Evolutionary conservation across 768 basidiomycete species (phyloP).

Genomic region (Infundibulicybe gibba): DNA sequence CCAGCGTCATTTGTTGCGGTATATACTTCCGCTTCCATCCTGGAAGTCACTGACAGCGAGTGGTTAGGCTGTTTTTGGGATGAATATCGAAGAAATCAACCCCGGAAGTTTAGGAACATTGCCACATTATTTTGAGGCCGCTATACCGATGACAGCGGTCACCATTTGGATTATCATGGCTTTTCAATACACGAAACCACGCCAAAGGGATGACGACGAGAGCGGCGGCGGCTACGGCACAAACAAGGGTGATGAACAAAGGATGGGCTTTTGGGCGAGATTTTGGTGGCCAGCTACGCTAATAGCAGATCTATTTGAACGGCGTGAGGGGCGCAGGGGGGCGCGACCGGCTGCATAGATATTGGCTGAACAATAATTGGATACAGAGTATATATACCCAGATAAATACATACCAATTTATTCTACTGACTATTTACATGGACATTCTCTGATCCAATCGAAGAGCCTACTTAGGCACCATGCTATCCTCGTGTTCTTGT

Average conservation of each 20-base stretch:
- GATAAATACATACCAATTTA: too few species aligned
- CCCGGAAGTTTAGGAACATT: constrained; percentile 24
- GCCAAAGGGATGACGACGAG: background rate
- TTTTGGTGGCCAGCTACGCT: constrained; percentile 12
- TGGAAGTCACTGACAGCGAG: too few species aligned
- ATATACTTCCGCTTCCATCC: constrained; percentile 8
- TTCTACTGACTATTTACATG: too few species aligned
- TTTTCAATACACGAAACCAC: constrained; percentile 28
- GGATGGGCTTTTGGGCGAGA: constrained; percentile 7
- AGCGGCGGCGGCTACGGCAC: background rate
- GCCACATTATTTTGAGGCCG: constrained; percentile 30
- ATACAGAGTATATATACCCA: too few species aligned
- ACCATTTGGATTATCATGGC: constrained; percentile 46
- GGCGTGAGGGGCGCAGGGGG: background rate
- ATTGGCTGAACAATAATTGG: too few species aligned
- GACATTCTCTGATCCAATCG: too few species aligned
- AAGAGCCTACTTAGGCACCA: too few species aligned
- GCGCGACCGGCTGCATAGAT: too few species aligned
- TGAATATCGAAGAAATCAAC: constrained; percentile 49
- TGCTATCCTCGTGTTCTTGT: too few species aligned
- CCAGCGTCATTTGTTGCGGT: constrained; percentile 50
- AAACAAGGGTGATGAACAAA: background rate
- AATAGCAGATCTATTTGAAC: constrained; percentile 1
- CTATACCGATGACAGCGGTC: constrained; percentile 37
- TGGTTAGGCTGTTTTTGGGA: constrained; percentile 46